Evolutionary conservation across 2,329 filamentous ascomycete genomes (phyloP), one percentile per base, ranked within the genome.

Genomic region (Phaeophleospora eucalypticola): DNA sequence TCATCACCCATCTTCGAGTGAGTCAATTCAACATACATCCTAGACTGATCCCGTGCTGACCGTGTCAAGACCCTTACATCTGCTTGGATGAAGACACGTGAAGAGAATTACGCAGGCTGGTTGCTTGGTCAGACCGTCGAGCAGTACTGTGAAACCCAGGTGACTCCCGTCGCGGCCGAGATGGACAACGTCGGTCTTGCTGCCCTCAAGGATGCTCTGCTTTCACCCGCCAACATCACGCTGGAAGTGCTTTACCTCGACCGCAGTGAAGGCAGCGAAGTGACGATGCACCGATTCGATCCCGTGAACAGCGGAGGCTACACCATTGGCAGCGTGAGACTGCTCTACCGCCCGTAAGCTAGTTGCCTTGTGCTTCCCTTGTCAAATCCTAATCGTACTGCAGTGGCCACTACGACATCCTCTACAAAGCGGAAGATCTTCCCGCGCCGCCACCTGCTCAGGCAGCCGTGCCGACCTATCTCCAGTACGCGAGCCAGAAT

Each of bases 191-290:
- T 95, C n/a, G 87, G 88, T 36, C 77, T 97, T 52, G 81, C 81
- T 49, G 81, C 88, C 2, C 74, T 97, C 41, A 80, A 85, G 52
- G 83, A 91, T 53, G 79, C 89, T 19, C 76, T 97, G 3, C 80
- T 97, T 53, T 84, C 87, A 62, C 87, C 86, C 6, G 83, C 84
- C 41, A 82, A 83, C 14, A 81, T 96, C 53, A 82, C 84, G 3
- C 79, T 97, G 16, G 89, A 96, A 63, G 87, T 97, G 52, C 82
- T 89, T 44, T 96, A 97, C 64, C 80, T 98, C 7, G 93, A 97
- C 65, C 82, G 89, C 58, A 95, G 87, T 60, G 75, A 82, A 37
- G 90, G 89, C 15, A 77, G 79, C 38, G 78, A 86, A 59, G 87
- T 89, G 59, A 95, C 87, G 62, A 79, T 76, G 24, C 83, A 86